Evolutionary conservation across 768 basidiomycete species (phyloP), one percentile per base, ranked within the genome.

Genomic region (Panellus pusillus): DNA sequence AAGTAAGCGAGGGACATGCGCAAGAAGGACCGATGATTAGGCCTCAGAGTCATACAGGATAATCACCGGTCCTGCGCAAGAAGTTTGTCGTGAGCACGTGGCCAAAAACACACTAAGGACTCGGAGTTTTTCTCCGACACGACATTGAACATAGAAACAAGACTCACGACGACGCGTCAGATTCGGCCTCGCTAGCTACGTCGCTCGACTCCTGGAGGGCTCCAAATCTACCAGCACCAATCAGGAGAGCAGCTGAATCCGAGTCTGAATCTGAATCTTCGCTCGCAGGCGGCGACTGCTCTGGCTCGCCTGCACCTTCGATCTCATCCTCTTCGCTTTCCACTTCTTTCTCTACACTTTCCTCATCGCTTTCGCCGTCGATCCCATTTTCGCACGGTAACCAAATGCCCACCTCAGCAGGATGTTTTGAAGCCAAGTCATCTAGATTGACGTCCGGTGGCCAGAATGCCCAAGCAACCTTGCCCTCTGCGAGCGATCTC

Each of bases 381-480:
- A 61, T 63, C 49, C 69, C 71, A 1, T 24, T 2, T 24, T 54
- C 62, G 29, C 71, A 68, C 44, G 74, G 73, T 47, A 87, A 75
- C 85, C 85, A 87, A 55, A 89, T 79, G 1, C 88, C 85, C 37
- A 66, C 61, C 9, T 66, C 63, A 8, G 64, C 65, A n/a, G 54
- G 63, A 43, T 68, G 63, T 31, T 68, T 54, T 11, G 54, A 53
- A 9, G 71, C 51, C 39, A 54, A 47, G 14, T 67, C 32, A 8
- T 35, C 66, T 36, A 66, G 47, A 13, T 68, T 63, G 4, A 66
- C 74, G 1, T 66, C 79, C 12, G 87, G 85, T 8, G 93, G 92
- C 83, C 87, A 89, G 70, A 94, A 95, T 28, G 82, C 88, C 93
- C 93, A 97, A 18, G 75, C 73, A 41, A 96, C 75, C 56, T 75